These are phyloP conservation scores for Comarum palustre DNA, from an alignment of 306 rosid genomes.

Conservation along the genomic window DNA sequence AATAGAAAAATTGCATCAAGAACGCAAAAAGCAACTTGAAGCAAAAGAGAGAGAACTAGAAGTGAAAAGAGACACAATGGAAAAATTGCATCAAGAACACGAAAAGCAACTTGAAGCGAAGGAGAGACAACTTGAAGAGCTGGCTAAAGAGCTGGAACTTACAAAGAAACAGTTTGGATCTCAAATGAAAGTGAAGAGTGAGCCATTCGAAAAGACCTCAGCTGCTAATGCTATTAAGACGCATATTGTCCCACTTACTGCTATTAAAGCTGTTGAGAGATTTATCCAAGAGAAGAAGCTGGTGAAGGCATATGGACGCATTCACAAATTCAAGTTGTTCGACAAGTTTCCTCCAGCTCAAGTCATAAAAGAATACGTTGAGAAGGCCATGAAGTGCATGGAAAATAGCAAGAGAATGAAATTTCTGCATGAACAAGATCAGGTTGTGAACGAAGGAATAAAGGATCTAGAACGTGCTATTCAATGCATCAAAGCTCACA, in stretches of 20 bases:
- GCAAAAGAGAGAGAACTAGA: not conserved
- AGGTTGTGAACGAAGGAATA: not conserved
- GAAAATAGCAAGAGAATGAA: not conserved
- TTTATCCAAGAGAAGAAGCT: not conserved
- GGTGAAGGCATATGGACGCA: not conserved
- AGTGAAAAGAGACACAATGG: not conserved
- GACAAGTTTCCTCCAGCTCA: not conserved
- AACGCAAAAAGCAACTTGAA: not conserved
- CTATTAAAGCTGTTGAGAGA: not conserved
- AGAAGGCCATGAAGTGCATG: not conserved
- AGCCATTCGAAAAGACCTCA: not conserved
- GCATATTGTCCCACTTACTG: not conserved
- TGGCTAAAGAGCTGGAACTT: not conserved
- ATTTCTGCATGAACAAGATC: not conserved
- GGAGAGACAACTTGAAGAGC: not conserved
- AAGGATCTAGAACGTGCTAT: not conserved
- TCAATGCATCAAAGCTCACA: not conserved
- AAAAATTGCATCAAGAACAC: not conserved
- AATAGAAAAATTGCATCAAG: not conserved
- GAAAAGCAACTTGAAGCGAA: not conserved
- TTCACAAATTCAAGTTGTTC: not conserved
- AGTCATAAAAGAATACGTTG: not conserved
- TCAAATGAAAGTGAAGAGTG: not conserved
- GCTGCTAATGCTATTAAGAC: not conserved
- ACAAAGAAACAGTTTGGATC: not conserved